Conservation (phyloP, 257 asterid genomes). For the Paraleonurus japonicus region DNA sequence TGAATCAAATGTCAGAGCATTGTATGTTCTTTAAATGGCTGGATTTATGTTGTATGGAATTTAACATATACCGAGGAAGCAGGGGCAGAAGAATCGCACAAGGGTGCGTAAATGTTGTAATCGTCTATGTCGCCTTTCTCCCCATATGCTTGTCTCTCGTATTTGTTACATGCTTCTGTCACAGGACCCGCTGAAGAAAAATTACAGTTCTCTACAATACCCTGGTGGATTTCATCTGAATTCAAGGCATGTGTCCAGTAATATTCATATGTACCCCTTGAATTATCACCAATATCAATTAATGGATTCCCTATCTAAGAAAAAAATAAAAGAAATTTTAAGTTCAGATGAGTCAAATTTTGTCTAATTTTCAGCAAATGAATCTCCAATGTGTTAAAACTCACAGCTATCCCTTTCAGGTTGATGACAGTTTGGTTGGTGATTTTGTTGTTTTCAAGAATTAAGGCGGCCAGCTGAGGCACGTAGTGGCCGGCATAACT, state of each 20-base stretch:
- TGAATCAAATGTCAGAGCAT: background rate
- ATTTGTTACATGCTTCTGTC: slow-evolving; percentile 25
- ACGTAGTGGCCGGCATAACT: slow-evolving; percentile 72
- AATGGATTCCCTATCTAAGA: slow-evolving; percentile 65
- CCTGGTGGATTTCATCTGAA: slow-evolving; percentile 54
- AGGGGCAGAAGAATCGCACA: slow-evolving; percentile 27
- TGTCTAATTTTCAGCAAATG: background rate
- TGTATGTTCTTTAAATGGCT: background rate
- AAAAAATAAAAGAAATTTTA: background rate
- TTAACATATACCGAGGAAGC: slow-evolving; percentile 13
- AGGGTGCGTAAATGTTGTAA: slow-evolving; percentile 50
- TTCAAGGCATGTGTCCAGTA: slow-evolving; percentile 57
- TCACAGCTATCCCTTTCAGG: slow-evolving; percentile 63
- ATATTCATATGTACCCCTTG: slow-evolving; percentile 39
- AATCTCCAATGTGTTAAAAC: background rate
- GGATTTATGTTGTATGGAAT: background rate
- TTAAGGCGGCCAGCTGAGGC: slow-evolving; percentile 64
- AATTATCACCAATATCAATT: slow-evolving; percentile 31
- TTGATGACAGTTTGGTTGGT: slow-evolving; percentile 47
- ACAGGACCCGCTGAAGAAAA: background rate
- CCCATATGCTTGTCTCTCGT: background rate
- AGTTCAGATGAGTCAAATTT: background rate
- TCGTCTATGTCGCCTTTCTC: slow-evolving; percentile 17
- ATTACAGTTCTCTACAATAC: slow-evolving; percentile 42
- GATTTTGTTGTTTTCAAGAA: slow-evolving; percentile 44